Conservation (phyloP, 345 rosid species). For the Hibiscus mutabilis region DNA sequence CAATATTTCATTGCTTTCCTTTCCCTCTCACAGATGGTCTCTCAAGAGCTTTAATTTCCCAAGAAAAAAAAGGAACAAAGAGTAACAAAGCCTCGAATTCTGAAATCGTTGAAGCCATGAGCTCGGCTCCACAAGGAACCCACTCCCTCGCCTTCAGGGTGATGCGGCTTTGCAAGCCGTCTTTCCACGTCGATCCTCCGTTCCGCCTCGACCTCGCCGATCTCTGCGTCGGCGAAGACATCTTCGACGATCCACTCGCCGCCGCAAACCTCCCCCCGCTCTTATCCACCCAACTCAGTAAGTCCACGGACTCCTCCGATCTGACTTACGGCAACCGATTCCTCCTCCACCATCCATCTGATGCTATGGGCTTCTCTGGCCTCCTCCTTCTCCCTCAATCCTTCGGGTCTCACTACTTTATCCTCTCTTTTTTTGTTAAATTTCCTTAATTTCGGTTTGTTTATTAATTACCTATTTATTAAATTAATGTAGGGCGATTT, state of each 20-base stretch:
- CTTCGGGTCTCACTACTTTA: conserved; percentile 50
- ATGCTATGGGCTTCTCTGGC: conserved; percentile 85
- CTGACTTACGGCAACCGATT: conserved; percentile 62
- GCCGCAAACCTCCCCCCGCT: conserved; percentile 53
- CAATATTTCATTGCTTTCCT: background rate
- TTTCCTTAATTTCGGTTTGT: background rate
- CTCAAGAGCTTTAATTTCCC: background rate
- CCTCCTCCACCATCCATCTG: conserved; percentile 59
- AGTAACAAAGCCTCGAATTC: conserved; percentile 8
- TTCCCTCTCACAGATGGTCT: background rate
- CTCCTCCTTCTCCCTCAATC: conserved; percentile 97
- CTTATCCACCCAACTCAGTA: conserved; percentile 22
- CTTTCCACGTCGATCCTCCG: conserved; percentile 77
- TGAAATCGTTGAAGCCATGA: conserved; percentile 27
- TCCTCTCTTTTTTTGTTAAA: background rate
- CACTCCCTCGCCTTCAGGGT: conserved; percentile 97
- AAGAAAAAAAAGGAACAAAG: background rate
- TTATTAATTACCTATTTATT: background rate
- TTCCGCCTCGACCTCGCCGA: conserved; percentile 79
- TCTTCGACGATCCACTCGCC: conserved; percentile 74
- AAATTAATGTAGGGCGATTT: conserved; percentile 56
- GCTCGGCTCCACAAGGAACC: conserved; percentile 49
- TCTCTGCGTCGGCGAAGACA: conserved; percentile 87
- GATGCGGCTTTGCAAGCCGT: conserved; percentile 91
- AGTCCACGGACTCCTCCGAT: conserved; percentile 45